A percentile compares a stretch with the other conserved stretches of the same genome.
phyloP scores from a whole-genome alignment of 106 monocot genomes.

The Allium fistulosum region DNA sequence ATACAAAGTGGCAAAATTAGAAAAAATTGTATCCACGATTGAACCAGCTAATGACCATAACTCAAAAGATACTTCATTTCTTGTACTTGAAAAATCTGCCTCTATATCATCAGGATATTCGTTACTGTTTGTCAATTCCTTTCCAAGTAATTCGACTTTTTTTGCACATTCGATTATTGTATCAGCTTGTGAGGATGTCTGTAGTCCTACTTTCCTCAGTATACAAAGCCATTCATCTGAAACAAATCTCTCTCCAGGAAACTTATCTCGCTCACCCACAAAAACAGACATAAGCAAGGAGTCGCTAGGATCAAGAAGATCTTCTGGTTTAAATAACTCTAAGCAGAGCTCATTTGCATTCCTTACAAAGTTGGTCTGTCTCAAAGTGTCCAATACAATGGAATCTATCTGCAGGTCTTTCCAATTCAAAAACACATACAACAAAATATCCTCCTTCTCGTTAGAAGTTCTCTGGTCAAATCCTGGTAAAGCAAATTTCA shows the following conservation, averaged over 20 bases:
- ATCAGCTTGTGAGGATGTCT: constrained; percentile 70
- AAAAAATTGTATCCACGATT: constrained; percentile 61
- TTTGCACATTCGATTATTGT: constrained; percentile 74
- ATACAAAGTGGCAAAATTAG: constrained; percentile 72
- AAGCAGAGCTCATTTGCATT: constrained; percentile 62
- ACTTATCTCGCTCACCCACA: constrained; percentile 52
- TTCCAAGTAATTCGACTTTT: constrained; percentile 75
- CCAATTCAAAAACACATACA: constrained; percentile 77
- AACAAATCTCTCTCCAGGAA: constrained; percentile 80
- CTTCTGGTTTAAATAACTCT: constrained; percentile 64
- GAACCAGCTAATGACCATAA: constrained; percentile 72
- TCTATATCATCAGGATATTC: constrained; percentile 46
- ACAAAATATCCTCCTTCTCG: constrained; percentile 76
- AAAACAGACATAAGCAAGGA: constrained; percentile 75
- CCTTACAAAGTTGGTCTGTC: constrained; percentile 63
- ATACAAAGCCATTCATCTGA: constrained; percentile 79
- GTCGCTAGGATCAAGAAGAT: constrained; percentile 88
- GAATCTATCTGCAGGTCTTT: constrained; percentile 62
- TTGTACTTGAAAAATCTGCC: constrained; percentile 29
- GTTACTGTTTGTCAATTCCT: constrained; percentile 17
- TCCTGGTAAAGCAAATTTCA: constrained; percentile 82
- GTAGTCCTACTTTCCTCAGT: constrained; percentile 69
- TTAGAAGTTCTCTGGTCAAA: constrained; percentile 62
- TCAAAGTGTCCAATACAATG: constrained; percentile 46
- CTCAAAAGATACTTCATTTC: constrained; percentile 55